Evolutionary conservation across 73 alveolate species (phyloP), one percentile per base, ranked within the genome.

Genomic region (Diophrys sp.): DNA sequence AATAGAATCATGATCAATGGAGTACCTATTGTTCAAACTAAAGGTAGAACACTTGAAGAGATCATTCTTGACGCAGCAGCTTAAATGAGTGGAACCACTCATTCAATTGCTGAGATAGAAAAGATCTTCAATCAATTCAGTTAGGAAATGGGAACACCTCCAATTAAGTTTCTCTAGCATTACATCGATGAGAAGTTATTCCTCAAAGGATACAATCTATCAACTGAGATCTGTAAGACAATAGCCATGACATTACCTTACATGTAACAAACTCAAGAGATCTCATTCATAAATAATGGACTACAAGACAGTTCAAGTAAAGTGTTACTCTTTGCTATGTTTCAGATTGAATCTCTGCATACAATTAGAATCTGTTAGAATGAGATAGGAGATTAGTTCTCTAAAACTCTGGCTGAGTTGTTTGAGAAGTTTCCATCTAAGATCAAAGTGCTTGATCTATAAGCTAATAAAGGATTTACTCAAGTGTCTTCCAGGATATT

Each of bases 161-260:
- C 90, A 23, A 82, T 82, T 14, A 82, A 82, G 31, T 82, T 82
- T 74, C 84, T 82, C 1, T 54, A 74, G 44, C 62, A 82, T 44
- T 31, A 32, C 33, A 30, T 30, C 44, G 70, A 73, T 27, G 90
- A 82, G 11, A 31, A 33, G 0, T 33, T 82, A 23, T 32, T 32
- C n/a, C 75, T 82, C 30, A 56, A 26, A 23, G 54, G 70, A 29
- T 82, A 74, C 56, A 82, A 82, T 33, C 26, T 82, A 30, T 28
- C 67, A 33, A 67, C 80, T 1, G 70, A 70, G 56, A n/a, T 82
- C 31, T 70, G 81, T 44, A 33, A 55, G 0, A 82, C 90, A 14
- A 73, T 82, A 14, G 84, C 90, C 70, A 34, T 70, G 25, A 68
- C 80, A 23, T 26, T 82, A 0, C 90, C 90, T 74, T 82, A 33